Percentiles rank a stretch among this genome's conserved stretches.
These are phyloP conservation scores for Glycine latifolia DNA, from an alignment of 306 rosid genomes.

Conservation along the genomic window DNA sequence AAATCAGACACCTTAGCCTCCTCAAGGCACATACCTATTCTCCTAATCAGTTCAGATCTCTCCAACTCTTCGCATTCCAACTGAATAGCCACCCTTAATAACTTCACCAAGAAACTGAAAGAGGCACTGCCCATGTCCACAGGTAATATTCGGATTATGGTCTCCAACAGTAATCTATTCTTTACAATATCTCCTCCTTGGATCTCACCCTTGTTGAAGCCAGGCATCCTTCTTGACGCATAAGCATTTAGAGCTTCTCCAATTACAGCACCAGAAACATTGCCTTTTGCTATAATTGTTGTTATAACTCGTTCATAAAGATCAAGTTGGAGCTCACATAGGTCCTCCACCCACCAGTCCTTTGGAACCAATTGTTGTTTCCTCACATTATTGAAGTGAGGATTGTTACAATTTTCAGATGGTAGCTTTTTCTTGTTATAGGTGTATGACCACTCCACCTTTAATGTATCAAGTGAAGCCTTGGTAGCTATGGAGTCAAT, in stretches of 20 bases:
- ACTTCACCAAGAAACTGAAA: constrained; percentile 72
- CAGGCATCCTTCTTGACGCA: constrained; percentile 70
- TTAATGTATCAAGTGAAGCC: constrained; percentile 78
- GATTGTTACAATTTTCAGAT: constrained; percentile 71
- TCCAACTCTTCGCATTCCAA: constrained; percentile 68
- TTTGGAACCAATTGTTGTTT: constrained; percentile 75
- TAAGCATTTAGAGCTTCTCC: constrained; percentile 88
- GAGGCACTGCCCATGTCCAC: constrained; percentile 56
- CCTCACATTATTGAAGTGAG: constrained; percentile 73
- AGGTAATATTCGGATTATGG: constrained; percentile 70
- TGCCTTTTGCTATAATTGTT: constrained; percentile 67
- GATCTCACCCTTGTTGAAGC: constrained; percentile 69
- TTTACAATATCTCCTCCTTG: constrained; percentile 66
- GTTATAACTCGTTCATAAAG: constrained; percentile 70
- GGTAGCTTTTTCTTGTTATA: constrained; percentile 83
- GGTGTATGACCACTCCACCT: constrained; percentile 95
- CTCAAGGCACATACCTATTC: constrained; percentile 76
- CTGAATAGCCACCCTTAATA: constrained; percentile 64
- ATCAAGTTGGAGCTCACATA: constrained; percentile 87
- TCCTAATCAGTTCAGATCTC: constrained; percentile 62
- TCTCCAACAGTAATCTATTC: constrained; percentile 65
- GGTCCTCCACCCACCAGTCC: constrained; percentile 99
- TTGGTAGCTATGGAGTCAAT: constrained; percentile 91
- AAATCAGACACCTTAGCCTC: constrained; percentile 80
- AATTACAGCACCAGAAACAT: constrained; percentile 62